Evolutionary conservation across 2,329 filamentous ascomycete genomes (phyloP), one percentile per base, ranked within the genome.

Genomic region (Sporothrix humicola): DNA sequence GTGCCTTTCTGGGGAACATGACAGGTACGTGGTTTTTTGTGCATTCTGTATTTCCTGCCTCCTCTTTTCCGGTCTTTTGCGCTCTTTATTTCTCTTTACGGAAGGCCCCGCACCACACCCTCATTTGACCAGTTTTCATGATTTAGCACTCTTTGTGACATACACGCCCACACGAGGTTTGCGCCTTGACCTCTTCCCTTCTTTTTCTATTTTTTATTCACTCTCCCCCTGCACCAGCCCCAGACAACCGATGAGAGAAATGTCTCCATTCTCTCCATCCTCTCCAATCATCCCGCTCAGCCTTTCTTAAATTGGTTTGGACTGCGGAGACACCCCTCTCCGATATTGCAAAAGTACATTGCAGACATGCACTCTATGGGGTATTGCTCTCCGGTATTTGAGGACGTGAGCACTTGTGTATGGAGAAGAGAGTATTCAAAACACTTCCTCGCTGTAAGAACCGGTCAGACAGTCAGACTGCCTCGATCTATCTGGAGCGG

Each of bases 101-200:
- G 58, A 42, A 31, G 15, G 58, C 58, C 42, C 58, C 31, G 26
- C 37, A 61, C 58, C 58, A 61, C 31, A 61, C 54, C n/a, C n/a
- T 54, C 52, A 37, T 37, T 37, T 37, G 31, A 37, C 8, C 46
- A 13, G 46, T 59, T 59, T 17, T 58, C 26, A 7, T 15, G 1
- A 26, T 61, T n/a, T 8, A 37, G 5, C 31, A 3, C 31, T 37
- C 31, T 17, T 37, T 17, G 50, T 52, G 50, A 12, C 54, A 37
- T 37, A 5, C 31, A 37, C 31, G 7, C 31, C 31, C 31, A 37
- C 2, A 3, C 54, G 6, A 56, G 12, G 23, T 26, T 56, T 56
- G 12, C 20, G 52, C 52, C 52, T 23, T 56, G 52, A 23, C 52
- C 52, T 20, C 52, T 59, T 59, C 23, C 23, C 4, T 58, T 59